phyloP scores from a whole-genome alignment of 1,284 basidiomycete species.

The Rhodotorula sp. region DNA sequence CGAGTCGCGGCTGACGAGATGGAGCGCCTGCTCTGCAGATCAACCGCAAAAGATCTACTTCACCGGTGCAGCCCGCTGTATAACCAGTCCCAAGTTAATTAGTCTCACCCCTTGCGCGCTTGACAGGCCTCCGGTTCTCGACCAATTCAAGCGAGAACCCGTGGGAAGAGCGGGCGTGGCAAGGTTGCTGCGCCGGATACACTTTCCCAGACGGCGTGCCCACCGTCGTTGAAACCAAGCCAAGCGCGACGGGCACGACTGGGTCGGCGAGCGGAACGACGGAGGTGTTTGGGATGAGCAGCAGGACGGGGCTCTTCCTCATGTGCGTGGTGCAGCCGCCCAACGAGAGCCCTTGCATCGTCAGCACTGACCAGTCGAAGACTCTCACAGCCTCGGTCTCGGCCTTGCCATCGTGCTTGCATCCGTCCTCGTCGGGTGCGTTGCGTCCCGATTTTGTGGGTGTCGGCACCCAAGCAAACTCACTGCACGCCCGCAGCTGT shows the following conservation, averaged over 20 bases:
- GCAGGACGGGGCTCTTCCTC: not conserved
- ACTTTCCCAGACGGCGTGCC: conserved; percentile 12
- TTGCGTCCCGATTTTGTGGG: not conserved
- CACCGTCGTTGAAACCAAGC: conserved; percentile 3
- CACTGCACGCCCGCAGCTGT: no score
- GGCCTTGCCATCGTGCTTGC: not conserved
- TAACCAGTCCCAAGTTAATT: no score
- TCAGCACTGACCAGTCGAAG: not conserved
- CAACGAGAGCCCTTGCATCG: no score
- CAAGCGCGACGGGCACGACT: not conserved
- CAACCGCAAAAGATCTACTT: conserved; percentile 20
- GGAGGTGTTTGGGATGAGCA: not conserved
- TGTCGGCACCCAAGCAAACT: no score
- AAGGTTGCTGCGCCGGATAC: conserved; percentile 7
- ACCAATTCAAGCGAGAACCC: conserved; percentile 13
- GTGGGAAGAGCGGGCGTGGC: conserved; percentile 16
- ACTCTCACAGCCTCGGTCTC: not conserved
- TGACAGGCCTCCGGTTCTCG: conserved; percentile 14
- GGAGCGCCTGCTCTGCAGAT: not conserved
- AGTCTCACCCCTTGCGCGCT: not conserved
- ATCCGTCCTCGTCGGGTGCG: conserved; percentile 2
- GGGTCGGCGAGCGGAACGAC: not conserved
- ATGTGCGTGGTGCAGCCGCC: not conserved
- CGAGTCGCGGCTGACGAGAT: no score
- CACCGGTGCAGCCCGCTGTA: conserved; percentile 3